A percentile compares a stretch with the other conserved stretches of the same genome.
phyloP scores from a whole-genome alignment of 345 rosid genomes.

The Punica granatum region DNA sequence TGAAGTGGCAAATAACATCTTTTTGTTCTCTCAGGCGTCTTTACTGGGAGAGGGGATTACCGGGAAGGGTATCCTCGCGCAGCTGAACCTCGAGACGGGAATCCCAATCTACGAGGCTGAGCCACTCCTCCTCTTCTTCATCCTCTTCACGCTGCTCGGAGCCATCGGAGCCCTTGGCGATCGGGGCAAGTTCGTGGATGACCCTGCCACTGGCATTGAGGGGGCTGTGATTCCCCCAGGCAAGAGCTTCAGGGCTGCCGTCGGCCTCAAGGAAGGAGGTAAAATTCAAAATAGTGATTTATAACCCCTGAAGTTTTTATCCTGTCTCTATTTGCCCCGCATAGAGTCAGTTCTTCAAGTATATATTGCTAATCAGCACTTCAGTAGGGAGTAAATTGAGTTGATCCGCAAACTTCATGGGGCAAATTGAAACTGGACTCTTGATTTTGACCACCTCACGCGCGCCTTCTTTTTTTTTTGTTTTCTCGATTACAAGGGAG shows the following conservation, averaged over 20 bases:
- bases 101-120: constrained; percentile 95
- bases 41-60: constrained; percentile 83
- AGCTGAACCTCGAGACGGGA: constrained; percentile 84
- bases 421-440: too few species aligned
- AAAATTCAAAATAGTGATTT: not conserved
- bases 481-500: too few species aligned
- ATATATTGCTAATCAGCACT: too few species aligned
- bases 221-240: constrained; percentile 87
- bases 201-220: constrained; percentile 59
- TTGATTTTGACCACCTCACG: too few species aligned
- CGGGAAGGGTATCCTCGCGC: constrained; percentile 87
- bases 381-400: too few species aligned
- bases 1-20: not conserved
- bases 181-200: constrained; percentile 83
- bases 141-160: constrained; percentile 84
- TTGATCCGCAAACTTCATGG: too few species aligned
- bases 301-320: not conserved
- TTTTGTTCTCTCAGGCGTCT: constrained; percentile 54
- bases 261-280: constrained; percentile 97
- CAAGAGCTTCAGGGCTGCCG: constrained; percentile 46
- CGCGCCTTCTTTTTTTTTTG: too few species aligned
- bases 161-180: constrained; percentile 97
- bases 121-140: constrained; percentile 93
- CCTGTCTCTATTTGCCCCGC: not conserved
- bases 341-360: too few species aligned